Base-by-base conservation (phyloP, 306 rosid species). In the Vigna nakashimae region DNA sequence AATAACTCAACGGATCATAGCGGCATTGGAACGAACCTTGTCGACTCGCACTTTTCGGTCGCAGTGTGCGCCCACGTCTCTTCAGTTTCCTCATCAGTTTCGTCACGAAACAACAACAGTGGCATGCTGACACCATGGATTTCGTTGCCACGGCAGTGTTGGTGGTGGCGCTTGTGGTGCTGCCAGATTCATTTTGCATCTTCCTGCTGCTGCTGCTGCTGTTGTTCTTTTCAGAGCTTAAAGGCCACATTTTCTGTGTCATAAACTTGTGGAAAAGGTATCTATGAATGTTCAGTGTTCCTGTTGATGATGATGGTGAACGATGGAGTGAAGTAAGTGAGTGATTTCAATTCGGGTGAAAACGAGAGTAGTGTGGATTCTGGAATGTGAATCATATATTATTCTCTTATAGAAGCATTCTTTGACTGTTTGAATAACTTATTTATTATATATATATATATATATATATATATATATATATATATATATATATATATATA, bases 1-100 rank as follows among this genome's bases (percentile, higher is more conserved):
- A 84, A 77, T 91, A 93, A 82, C 98, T 93, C 81, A 91, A 8
- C 0, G 97, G 97, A 77, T 93, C 98, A 63, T 93, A 93, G 45
- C 84, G 88, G 80, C 93, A 90, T 65, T 90, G 90, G 62, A 90
- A 82, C 0, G 90, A 55, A 20, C 84, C 57, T 20, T 76, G 88
- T 69, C 87, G 73, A 48, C 67, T 77, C 0, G 74, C 58, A 53
- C 15, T 71, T 6, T 69, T 49, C 1, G 71, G 42, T 36, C 81
- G 22, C 7, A 86, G 71, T 2, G 38, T 72, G 64, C 85, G 52
- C 30, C 80, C 59, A 1, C 66, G 86, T 24, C 87, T 84, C 88
- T 83, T 90, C 9, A 93, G 76, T 79, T 87, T 89, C 63, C 87
- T 87, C 87, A 89, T 75, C 69, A 93, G 82, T 70, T 86, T 93